Evolutionary conservation across 1,284 basidiomycete genomes (phyloP), one percentile per base, ranked within the genome.

Genomic region (Pyrrhoderma lamaoense): DNA sequence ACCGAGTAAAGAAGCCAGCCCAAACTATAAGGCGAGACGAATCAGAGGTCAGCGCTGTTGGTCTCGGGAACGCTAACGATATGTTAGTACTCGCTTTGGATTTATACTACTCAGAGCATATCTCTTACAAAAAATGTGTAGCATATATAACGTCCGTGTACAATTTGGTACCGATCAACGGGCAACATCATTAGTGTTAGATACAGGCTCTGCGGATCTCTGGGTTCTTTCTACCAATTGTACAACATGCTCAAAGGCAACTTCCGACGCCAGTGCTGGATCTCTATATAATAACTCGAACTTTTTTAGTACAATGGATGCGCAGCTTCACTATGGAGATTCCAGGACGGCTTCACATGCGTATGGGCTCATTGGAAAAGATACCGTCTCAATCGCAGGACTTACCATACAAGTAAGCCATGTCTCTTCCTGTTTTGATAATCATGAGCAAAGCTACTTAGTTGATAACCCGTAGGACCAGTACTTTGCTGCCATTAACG

Each of bases 201-300:
- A 80, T 52, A 79, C 77, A 5, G 77, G 77, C 34, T 80, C 78
- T 2, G 74, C 77, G 3, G 77, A 80, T 57, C 56, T 79, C 7
- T 81, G 79, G 79, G 70, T 77, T n/a, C 58, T 74, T 22, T 76
- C 77, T 0, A 68, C 74, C 23, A 61, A 64, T 1, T 80, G 76
- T 60, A 65, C 58, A 9, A 56, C 54, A 22, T 72, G 27, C 76
- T 76, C 53, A 67, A 71, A 1, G 66, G 67, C 43, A 47, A 31
- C 27, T 31, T 31, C 27, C 7, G 11, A 31, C 27, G 27, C 5
- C 11, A 31, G 11, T 31, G n/a, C n/a, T n/a, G n/a, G n/a, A n/a
- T 11, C 11, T 5, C 38, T 51, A 18, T 47, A 49, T 31, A 40
- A 47, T 19, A 8, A 43, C 9, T 14, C 37, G 18, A 25, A 39